A percentile compares a stretch with the other conserved stretches of the same genome.
Evolutionary conservation across 1,284 basidiomycete species (phyloP).

Genomic region (Ganoderma meredithae): DNA sequence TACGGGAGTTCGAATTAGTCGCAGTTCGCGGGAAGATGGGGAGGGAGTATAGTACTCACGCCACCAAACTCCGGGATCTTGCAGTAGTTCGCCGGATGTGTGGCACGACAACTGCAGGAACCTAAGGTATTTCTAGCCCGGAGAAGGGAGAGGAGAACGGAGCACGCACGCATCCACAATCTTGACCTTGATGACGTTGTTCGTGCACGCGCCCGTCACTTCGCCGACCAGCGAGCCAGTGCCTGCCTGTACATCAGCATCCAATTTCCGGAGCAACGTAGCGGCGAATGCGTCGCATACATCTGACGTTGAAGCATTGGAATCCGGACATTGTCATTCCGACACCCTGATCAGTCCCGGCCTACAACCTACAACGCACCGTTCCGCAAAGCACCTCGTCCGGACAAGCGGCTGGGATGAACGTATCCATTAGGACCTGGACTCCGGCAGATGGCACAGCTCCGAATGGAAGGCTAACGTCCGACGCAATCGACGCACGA

Average conservation of each 20-base stretch:
- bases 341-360: neutral
- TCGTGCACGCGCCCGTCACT: conserved; percentile 36
- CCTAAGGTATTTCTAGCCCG: neutral
- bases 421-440: neutral
- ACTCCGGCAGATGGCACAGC: too few species aligned
- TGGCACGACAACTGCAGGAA: conserved; percentile 36
- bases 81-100: conserved; percentile 42
- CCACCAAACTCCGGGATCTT: conserved; percentile 41
- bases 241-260: conserved; percentile 23
- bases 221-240: conserved; percentile 40
- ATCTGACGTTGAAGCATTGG: conserved; percentile 37
- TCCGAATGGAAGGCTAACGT: conserved; percentile 27
- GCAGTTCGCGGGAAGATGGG: too few species aligned
- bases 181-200: conserved; percentile 39
- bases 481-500: conserved; percentile 40
- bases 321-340: neutral
- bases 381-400: conserved; percentile 37
- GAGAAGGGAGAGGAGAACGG: neutral
- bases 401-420: conserved; percentile 34
- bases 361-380: conserved; percentile 22
- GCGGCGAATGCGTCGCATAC: neutral
- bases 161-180: conserved; percentile 40
- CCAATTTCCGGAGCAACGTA: neutral
- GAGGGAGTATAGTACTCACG: conserved; percentile 20
- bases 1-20: conserved; percentile 11